phyloP scores from a whole-genome alignment of 139 green algal species.

The Haematococcus lacustris region DNA sequence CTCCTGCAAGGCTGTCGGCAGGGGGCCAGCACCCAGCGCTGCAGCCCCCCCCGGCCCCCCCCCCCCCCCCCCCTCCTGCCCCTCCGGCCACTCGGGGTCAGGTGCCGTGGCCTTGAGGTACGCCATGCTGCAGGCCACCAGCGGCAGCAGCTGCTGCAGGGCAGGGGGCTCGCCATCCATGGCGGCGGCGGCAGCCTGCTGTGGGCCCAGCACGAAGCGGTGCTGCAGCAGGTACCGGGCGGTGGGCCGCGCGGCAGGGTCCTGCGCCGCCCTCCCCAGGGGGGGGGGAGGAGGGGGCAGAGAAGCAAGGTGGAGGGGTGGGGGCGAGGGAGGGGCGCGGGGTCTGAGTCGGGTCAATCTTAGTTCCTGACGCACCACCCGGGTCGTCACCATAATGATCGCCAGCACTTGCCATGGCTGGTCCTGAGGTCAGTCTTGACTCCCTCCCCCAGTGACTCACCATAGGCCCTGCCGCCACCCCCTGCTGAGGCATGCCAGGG shows the following conservation, averaged over 20 bases:
- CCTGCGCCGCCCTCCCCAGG: constrained; percentile 27
- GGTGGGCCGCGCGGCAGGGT: constrained; percentile 56
- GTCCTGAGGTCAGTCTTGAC: too few relatives aligned
- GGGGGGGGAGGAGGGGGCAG: background rate
- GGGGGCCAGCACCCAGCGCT: too few relatives aligned
- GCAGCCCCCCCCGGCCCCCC: background rate
- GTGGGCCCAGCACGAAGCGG: constrained; percentile 35
- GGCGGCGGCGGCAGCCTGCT: constrained; percentile 3
- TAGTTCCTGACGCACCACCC: background rate
- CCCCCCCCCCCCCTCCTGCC: background rate
- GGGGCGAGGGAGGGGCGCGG: background rate
- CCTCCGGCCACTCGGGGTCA: constrained; percentile 2
- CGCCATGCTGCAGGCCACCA: constrained; percentile 21
- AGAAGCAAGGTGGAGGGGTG: background rate
- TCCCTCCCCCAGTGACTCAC: too few relatives aligned
- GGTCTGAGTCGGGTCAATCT: background rate
- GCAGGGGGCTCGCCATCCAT: background rate
- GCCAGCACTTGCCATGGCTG: too few relatives aligned
- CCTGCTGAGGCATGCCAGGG: too few relatives aligned
- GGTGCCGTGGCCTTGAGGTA: constrained; percentile 3
- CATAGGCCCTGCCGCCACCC: too few relatives aligned
- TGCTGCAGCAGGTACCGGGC: constrained; percentile 63
- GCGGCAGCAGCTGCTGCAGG: constrained; percentile 22
- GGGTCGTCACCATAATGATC: background rate
- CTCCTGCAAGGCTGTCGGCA: too few relatives aligned